Conservation (phyloP, 495 filamentous ascomycete genomes). For the Hyaloscypha hepaticicola region DNA sequence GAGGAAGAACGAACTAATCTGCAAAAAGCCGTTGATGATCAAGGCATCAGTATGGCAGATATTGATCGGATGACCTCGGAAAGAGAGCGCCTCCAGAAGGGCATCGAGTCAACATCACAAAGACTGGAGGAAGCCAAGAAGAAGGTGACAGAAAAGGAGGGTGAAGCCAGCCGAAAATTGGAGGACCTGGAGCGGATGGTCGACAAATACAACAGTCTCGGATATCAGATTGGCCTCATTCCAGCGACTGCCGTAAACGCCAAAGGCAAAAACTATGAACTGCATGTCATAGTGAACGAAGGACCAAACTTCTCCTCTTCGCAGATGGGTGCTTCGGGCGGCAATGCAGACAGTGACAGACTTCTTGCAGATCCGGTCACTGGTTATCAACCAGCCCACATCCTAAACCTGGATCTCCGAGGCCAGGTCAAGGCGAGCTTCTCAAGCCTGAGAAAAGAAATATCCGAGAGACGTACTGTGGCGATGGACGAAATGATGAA, state of each 20-base stretch:
- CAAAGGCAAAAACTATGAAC: constrained; percentile 79
- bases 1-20: constrained; percentile 78
- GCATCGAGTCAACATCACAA: constrained; percentile 68
- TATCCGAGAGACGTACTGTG: constrained; percentile 78
- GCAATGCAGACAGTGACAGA: constrained; percentile 51
- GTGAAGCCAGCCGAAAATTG: constrained; percentile 75
- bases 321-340: constrained; percentile 56
- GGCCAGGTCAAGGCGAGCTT: constrained; percentile 78
- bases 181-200: constrained; percentile 86
- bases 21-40: constrained; percentile 81
- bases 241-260: constrained; percentile 82
- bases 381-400: constrained; percentile 84
- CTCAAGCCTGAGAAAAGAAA: constrained; percentile 75
- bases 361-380: constrained; percentile 76
- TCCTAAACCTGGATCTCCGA: constrained; percentile 83
- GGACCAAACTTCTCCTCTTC: constrained; percentile 76
- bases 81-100: constrained; percentile 84
- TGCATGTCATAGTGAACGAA: constrained; percentile 64
- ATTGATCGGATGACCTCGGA: constrained; percentile 98
- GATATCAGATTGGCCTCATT: constrained; percentile 89
- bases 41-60: constrained; percentile 92
- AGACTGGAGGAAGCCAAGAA: constrained; percentile 80
- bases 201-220: constrained; percentile 87
- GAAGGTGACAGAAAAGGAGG: constrained; percentile 78
- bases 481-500: constrained; percentile 87